A percentile compares a stretch with the other conserved stretches of the same genome.
Evolutionary conservation across 306 rosid species (phyloP).

Genomic region (Rosa persica): DNA sequence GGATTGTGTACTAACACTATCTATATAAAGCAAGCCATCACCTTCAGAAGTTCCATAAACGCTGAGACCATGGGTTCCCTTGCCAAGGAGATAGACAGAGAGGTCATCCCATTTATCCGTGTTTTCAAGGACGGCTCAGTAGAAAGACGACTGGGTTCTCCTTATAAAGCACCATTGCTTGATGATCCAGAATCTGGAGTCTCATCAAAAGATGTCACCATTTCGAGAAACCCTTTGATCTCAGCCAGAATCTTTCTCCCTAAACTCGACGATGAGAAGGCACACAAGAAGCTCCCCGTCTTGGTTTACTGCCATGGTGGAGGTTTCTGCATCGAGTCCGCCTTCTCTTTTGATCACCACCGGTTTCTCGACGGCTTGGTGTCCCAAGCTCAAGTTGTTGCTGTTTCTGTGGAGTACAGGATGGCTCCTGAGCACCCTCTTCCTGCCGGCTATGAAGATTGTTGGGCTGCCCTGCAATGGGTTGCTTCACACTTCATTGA

Average conservation of each 20-base stretch:
- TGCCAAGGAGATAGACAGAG: slow-evolving; percentile 19
- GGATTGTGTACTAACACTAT: not conserved
- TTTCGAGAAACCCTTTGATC: slow-evolving; percentile 38
- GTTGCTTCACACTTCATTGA: slow-evolving; percentile 26
- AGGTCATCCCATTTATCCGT: slow-evolving; percentile 38
- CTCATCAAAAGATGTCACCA: slow-evolving; percentile 48
- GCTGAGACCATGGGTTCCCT: slow-evolving; percentile 33
- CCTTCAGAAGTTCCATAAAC: not conserved
- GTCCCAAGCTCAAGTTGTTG: slow-evolving; percentile 39
- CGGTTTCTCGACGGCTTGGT: slow-evolving; percentile 47
- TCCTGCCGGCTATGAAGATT: slow-evolving; percentile 47
- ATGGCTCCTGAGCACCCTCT: slow-evolving; percentile 46
- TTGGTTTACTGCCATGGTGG: slow-evolving; percentile 58
- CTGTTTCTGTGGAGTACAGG: slow-evolving; percentile 55
- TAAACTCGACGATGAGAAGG: slow-evolving; percentile 6
- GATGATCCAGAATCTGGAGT: slow-evolving; percentile 35
- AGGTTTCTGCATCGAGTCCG: slow-evolving; percentile 39
- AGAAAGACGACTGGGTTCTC: slow-evolving; percentile 36
- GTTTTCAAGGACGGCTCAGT: slow-evolving; percentile 52
- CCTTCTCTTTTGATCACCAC: slow-evolving; percentile 46
- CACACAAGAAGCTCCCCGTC: slow-evolving; percentile 31
- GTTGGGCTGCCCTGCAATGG: slow-evolving; percentile 49
- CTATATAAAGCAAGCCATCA: not conserved
- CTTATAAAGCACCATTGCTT: slow-evolving; percentile 32
- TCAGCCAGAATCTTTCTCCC: slow-evolving; percentile 52